A percentile compares a stretch with the other conserved stretches of the same genome.
Conservation (phyloP, 768 basidiomycete genomes). For the Rhodosporidiobolus odoratus region DNA sequence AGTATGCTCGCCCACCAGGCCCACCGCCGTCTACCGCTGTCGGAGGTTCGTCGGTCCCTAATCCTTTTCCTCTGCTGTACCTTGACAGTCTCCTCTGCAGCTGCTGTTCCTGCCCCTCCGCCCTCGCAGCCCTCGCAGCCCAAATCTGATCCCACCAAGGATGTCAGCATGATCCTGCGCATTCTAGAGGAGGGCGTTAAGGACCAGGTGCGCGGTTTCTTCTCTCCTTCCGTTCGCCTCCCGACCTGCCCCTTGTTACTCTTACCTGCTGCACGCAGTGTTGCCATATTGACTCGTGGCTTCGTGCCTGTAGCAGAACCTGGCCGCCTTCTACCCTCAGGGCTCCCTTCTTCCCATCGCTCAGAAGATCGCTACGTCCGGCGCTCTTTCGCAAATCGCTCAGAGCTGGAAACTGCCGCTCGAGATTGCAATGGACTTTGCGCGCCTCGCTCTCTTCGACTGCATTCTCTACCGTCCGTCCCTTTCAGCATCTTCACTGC, state of each 20-base stretch:
- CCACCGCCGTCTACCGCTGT: not conserved
- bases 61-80: not conserved
- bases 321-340: conserved; percentile 51
- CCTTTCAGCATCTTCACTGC: too few relatives aligned
- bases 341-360: conserved; percentile 47
- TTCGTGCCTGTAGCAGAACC: too few relatives aligned
- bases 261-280: conserved; percentile 9
- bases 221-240: not conserved
- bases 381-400: conserved; percentile 46
- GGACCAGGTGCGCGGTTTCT: conserved; percentile 23
- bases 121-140: too few relatives aligned
- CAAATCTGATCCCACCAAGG: conserved; percentile 5
- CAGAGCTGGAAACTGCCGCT: conserved; percentile 48
- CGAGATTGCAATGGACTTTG: conserved; percentile 48
- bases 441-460: conserved; percentile 49
- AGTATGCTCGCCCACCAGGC: not conserved
- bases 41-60: not conserved
- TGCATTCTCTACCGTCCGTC: conserved; percentile 40
- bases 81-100: not conserved
- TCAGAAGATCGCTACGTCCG: conserved; percentile 45
- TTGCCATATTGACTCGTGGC: too few relatives aligned
- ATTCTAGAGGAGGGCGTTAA: conserved; percentile 23
- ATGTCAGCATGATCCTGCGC: conserved; percentile 12
- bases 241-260: not conserved
- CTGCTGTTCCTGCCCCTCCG: not conserved